Percentiles rank a stretch among this genome's conserved stretches.
phyloP scores from a whole-genome alignment of 2,329 filamentous ascomycete genomes.

The Nannizziopsis arthrosporioides region DNA sequence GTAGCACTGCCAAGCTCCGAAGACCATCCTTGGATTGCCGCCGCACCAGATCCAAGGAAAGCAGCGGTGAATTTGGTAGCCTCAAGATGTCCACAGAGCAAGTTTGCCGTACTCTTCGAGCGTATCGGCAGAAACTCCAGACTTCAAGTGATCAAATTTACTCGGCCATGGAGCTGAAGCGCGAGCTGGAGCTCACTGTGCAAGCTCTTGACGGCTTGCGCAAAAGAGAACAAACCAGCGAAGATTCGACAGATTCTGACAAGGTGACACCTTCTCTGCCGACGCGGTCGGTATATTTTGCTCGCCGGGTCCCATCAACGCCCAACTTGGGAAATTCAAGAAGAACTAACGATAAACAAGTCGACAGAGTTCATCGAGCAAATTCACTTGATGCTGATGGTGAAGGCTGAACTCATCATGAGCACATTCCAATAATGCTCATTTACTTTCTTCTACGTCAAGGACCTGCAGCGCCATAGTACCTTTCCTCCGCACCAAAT shows the following conservation, averaged over 20 bases:
- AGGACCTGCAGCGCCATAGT: not conserved
- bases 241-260: slow-evolving; percentile 19
- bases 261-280: slow-evolving; percentile 20
- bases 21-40: slow-evolving; percentile 42
- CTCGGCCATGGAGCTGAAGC: slow-evolving; percentile 44
- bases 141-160: slow-evolving; percentile 39
- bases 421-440: not conserved
- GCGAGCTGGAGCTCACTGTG: slow-evolving; percentile 41
- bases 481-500: no score
- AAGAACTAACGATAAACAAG: slow-evolving; percentile 14
- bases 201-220: slow-evolving; percentile 25
- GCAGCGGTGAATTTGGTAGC: slow-evolving; percentile 35
- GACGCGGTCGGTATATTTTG: slow-evolving; percentile 19
- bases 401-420: slow-evolving; percentile 5
- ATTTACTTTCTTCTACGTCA: not conserved
- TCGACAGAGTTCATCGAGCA: slow-evolving; percentile 20
- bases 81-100: slow-evolving; percentile 46
- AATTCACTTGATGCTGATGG: slow-evolving; percentile 27
- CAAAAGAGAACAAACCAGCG: slow-evolving; percentile 22
- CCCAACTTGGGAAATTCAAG: slow-evolving; percentile 21
- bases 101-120: slow-evolving; percentile 45
- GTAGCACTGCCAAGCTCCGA: slow-evolving; percentile 27
- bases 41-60: slow-evolving; percentile 23
- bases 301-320: slow-evolving; percentile 28
- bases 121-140: slow-evolving; percentile 48